A percentile compares a stretch with the other conserved stretches of the same genome.
phyloP scores from a whole-genome alignment of 306 rosid species.

The Malus orientalis region DNA sequence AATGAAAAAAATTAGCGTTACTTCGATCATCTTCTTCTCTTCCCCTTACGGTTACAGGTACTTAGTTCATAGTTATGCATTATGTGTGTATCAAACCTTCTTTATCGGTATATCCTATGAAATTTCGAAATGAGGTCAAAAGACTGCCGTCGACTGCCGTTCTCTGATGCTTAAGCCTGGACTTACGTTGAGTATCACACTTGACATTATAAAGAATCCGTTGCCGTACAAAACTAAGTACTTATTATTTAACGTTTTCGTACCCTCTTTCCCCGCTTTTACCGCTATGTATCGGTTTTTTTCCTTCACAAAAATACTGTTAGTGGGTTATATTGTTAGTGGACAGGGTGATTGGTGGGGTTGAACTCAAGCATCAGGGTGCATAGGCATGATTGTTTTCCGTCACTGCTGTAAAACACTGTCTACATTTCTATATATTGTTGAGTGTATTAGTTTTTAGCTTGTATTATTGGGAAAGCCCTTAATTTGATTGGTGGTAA shows the following conservation, averaged over 20 bases:
- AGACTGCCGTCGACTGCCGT: neutral
- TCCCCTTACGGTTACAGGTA: no score
- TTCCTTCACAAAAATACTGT: no score
- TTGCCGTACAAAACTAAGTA: neutral
- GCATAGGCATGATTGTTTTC: no score
- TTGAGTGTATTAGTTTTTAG: neutral
- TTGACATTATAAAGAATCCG: neutral
- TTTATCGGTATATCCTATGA: neutral
- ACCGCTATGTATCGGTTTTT: no score
- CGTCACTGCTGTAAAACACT: accelerated
- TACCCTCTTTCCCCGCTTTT: no score
- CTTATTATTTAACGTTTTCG: neutral
- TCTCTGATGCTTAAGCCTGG: neutral
- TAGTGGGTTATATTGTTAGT: no score
- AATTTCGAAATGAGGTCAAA: neutral
- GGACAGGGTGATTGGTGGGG: no score
- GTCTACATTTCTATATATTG: neutral
- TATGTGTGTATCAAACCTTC: neutral
- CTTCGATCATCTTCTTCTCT: no score
- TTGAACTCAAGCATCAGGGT: no score
- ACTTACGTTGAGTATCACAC: neutral
- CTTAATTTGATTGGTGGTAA: neutral
- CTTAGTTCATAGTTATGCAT: no score
- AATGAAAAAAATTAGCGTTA: no score
- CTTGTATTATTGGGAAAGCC: neutral